These are phyloP conservation scores for Ambrosia trifida DNA, from an alignment of 129 eudicot species.

Conservation along the genomic window DNA sequence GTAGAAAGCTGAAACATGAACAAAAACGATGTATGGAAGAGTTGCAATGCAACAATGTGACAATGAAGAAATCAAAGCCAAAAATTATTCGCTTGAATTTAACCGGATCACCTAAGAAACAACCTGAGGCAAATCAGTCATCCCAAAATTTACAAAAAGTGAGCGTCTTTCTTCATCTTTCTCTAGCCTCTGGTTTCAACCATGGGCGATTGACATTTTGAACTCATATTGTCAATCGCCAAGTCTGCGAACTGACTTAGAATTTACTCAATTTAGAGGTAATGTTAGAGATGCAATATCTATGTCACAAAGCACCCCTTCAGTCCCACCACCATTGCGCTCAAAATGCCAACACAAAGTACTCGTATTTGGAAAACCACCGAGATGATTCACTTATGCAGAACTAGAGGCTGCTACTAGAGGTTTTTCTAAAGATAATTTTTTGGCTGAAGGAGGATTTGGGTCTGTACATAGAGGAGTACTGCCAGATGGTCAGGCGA, in stretches of 20 bases:
- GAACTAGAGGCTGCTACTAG: constrained; percentile 90
- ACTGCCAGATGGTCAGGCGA: constrained; percentile 82
- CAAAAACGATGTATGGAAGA: constrained; percentile 89
- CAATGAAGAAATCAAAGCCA: constrained; percentile 69
- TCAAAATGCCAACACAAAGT: constrained; percentile 94
- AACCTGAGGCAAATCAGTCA: constrained; percentile 45
- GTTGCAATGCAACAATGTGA: constrained; percentile 92
- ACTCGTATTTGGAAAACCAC: constrained; percentile 92
- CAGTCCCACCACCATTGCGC: constrained; percentile 89
- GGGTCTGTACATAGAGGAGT: constrained; percentile 93
- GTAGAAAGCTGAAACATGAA: constrained; percentile 86
- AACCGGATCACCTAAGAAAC: constrained; percentile 65
- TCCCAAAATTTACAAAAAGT: too few species aligned
- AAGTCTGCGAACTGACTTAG: constrained; percentile 5
- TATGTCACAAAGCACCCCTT: constrained; percentile 61
- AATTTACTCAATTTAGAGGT: constrained; percentile 45
- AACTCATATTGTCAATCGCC: constrained; percentile 35
- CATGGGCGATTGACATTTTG: constrained; percentile 64
- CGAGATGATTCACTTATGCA: constrained; percentile 84
- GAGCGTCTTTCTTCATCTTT: constrained; percentile 56
- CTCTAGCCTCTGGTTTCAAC: constrained; percentile 78
- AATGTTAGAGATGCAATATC: constrained; percentile 87
- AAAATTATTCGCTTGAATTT: constrained; percentile 85
- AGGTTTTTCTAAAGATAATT: constrained; percentile 77
- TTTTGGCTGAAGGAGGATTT: constrained; percentile 96